A percentile compares a stretch with the other conserved stretches of the same genome.
These are phyloP conservation scores for Verbascum thapsus DNA, from an alignment of 257 asterid genomes.

Conservation along the genomic window DNA sequence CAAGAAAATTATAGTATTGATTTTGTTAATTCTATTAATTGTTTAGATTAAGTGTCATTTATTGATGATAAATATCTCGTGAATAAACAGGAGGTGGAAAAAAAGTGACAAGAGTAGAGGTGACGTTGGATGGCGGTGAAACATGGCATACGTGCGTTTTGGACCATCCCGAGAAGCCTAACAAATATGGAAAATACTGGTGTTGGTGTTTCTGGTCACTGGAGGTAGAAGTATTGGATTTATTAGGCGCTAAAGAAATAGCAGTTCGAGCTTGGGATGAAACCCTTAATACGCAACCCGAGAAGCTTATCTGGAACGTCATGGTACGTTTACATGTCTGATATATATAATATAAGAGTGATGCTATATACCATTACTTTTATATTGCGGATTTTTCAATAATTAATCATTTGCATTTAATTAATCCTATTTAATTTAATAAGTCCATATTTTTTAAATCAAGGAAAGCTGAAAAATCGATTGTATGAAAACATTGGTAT, in stretches of 20 bases:
- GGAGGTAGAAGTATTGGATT: conserved; percentile 80
- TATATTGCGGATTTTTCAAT: no score
- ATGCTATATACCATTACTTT: no score
- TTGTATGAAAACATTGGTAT: no score
- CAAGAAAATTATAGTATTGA: conserved; percentile 12
- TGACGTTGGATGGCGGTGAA: conserved; percentile 87
- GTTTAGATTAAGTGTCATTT: neutral
- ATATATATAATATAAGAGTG: no score
- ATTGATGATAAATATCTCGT: neutral
- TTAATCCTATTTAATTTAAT: no score
- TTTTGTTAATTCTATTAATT: neutral
- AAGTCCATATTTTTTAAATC: no score
- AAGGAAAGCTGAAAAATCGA: no score
- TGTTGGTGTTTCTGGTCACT: conserved; percentile 98
- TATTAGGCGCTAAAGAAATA: conserved; percentile 80
- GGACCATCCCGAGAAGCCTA: conserved; percentile 75
- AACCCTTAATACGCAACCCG: conserved; percentile 89
- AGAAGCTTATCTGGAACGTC: conserved; percentile 88
- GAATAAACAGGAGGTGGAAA: conserved; percentile 76
- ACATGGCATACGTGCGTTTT: conserved; percentile 65
- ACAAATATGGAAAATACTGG: conserved; percentile 85
- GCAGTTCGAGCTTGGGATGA: conserved; percentile 96
- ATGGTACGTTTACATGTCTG: conserved; percentile 49
- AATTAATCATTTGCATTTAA: no score
- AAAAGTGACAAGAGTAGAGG: conserved; percentile 90